Evolutionary conservation across 1,284 basidiomycete genomes (phyloP).

Genomic region (Cryptococcus sp.): DNA sequence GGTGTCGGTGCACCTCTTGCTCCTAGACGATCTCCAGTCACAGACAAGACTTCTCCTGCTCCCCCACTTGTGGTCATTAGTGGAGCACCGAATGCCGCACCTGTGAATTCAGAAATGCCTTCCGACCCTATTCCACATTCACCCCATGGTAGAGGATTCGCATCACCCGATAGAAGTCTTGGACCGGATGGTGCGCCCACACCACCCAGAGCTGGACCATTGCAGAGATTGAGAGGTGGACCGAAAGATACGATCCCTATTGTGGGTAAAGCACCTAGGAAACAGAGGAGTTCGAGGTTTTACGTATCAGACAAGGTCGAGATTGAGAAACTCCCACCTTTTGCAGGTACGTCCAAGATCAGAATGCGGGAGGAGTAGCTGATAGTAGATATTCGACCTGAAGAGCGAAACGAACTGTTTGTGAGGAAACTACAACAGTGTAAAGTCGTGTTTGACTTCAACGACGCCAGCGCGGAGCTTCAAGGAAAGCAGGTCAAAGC

Average conservation of each 20-base stretch:
- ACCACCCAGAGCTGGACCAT: slow-evolving; percentile 50
- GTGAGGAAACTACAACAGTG: slow-evolving; percentile 94
- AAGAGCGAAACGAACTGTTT: slow-evolving; percentile 86
- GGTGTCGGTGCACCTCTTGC: slow-evolving; percentile 45
- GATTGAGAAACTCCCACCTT: slow-evolving; percentile 90
- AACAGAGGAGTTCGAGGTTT: slow-evolving; percentile 92
- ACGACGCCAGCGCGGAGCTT: slow-evolving; percentile 92
- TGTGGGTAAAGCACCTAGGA: slow-evolving; percentile 88
- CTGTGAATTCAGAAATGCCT: slow-evolving; percentile 56
- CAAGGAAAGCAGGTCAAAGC: slow-evolving; percentile 99
- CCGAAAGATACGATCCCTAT: slow-evolving; percentile 92
- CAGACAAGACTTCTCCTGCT: slow-evolving; percentile 52
- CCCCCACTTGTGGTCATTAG: slow-evolving; percentile 89
- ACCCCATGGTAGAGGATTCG: slow-evolving; percentile 47
- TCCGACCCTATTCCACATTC: slow-evolving; percentile 58
- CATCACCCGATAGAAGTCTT: slow-evolving; percentile 35
- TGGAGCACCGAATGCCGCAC: slow-evolving; percentile 45
- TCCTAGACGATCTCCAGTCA: slow-evolving; percentile 40
- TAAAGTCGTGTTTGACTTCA: slow-evolving; percentile 97
- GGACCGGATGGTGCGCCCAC: slow-evolving; percentile 42
- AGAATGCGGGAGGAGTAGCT: neutral
- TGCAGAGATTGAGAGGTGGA: slow-evolving; percentile 46
- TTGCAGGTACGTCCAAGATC: slow-evolving; percentile 63
- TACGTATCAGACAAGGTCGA: slow-evolving; percentile 95
- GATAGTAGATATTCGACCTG: slow-evolving; percentile 75